phyloP scores from a whole-genome alignment of 1,139 yeast genomes.

The Zygosaccharomyces pseudobailii region DNA sequence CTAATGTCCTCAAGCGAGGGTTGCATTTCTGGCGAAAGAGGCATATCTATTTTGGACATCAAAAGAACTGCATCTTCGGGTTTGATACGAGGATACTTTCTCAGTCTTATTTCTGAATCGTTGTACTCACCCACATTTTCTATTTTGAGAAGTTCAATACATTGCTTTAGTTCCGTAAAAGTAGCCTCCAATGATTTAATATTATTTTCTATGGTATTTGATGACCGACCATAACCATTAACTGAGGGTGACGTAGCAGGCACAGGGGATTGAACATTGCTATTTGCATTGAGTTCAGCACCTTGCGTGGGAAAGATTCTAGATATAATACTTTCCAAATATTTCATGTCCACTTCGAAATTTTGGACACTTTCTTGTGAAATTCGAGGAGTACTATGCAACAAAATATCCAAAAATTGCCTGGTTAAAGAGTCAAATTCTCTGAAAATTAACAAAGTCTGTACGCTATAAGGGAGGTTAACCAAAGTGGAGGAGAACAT shows the following conservation, averaged over 20 bases:
- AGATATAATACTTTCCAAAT: slow-evolving; percentile 49
- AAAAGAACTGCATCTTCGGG: slow-evolving; percentile 53
- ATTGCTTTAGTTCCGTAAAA: slow-evolving; percentile 57
- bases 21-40: slow-evolving; percentile 6
- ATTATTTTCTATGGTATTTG: slow-evolving; percentile 33
- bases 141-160: slow-evolving; percentile 50
- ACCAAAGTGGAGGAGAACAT: slow-evolving; percentile 84
- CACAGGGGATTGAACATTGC: slow-evolving; percentile 33
- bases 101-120: slow-evolving; percentile 50
- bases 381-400: slow-evolving; percentile 44
- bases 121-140: slow-evolving; percentile 50
- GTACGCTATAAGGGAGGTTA: slow-evolving; percentile 71
- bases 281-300: slow-evolving; percentile 14
- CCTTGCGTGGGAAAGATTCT: slow-evolving; percentile 37
- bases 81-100: slow-evolving; percentile 56
- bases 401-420: slow-evolving; percentile 58
- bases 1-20: slow-evolving; percentile 8
- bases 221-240: slow-evolving; percentile 16
- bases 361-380: slow-evolving; percentile 50
- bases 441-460: slow-evolving; percentile 74
- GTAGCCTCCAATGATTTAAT: slow-evolving; percentile 45
- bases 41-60: slow-evolving; percentile 38
- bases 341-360: slow-evolving; percentile 58
- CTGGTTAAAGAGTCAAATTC: slow-evolving; percentile 83
- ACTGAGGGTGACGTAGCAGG: slow-evolving; percentile 21